Percentiles rank a stretch among this genome's conserved stretches.
These are phyloP conservation scores for Lichtheimia ornata DNA, from an alignment of 371 early-diverging fungal species.

Conservation along the genomic window DNA sequence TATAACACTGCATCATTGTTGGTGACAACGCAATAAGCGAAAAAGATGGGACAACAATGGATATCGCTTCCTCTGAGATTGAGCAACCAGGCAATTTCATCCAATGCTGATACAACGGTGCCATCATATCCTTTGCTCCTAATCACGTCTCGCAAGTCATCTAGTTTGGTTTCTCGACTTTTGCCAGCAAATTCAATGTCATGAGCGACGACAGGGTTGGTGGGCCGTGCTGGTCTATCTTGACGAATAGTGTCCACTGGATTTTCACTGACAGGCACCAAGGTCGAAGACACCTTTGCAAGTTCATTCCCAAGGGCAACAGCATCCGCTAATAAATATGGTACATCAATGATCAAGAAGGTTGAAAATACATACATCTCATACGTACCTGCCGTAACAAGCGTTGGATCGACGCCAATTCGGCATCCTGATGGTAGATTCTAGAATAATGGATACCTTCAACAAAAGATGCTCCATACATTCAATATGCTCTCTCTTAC, in stretches of 20 bases:
- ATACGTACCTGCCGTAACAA: constrained; percentile 66
- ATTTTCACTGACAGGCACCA: constrained; percentile 65
- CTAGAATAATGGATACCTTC: constrained; percentile 19
- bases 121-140: constrained; percentile 65
- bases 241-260: constrained; percentile 87
- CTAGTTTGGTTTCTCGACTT: constrained; percentile 60
- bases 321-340: constrained; percentile 57
- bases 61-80: constrained; percentile 99
- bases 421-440: constrained; percentile 66
- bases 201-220: constrained; percentile 65
- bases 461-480: too few species aligned
- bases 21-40: constrained; percentile 87
- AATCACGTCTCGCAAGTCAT: constrained; percentile 57
- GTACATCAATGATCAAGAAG: neutral
- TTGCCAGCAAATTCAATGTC: constrained; percentile 75
- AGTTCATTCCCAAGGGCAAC: constrained; percentile 57
- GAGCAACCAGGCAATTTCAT: constrained; percentile 97
- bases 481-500: constrained; percentile 21
- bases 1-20: constrained; percentile 72
- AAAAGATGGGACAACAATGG: constrained; percentile 97
- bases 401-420: constrained; percentile 87
- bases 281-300: constrained; percentile 45
- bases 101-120: constrained; percentile 82
- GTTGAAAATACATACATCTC: constrained; percentile 14
- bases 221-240: constrained; percentile 68